These are phyloP conservation scores for Amoebophrya sp. DNA, from an alignment of 169 alveolate species.

Conservation along the genomic window DNA sequence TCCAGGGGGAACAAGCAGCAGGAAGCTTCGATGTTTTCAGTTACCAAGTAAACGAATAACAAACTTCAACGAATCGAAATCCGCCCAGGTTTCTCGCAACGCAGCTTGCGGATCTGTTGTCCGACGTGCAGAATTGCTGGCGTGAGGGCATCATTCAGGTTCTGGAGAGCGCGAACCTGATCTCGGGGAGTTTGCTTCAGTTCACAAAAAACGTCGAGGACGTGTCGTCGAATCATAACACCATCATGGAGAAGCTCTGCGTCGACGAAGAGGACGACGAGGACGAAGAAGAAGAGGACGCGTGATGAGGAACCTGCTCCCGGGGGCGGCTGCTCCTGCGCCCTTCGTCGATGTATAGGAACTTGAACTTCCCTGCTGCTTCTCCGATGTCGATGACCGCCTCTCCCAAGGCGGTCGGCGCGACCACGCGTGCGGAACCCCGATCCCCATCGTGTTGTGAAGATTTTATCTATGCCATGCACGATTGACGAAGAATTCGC, in stretches of 20 bases:
- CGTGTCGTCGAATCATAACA: neutral
- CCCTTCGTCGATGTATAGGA: no score
- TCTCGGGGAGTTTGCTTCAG: neutral
- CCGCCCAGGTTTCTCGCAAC: neutral
- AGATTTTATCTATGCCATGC: no score
- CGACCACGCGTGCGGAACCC: no score
- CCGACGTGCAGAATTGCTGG: constrained; percentile 1
- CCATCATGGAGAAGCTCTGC: neutral
- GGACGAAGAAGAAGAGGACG: neutral
- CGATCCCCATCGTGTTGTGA: no score
- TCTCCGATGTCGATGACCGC: no score
- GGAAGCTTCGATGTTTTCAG: neutral
- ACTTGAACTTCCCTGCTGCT: no score
- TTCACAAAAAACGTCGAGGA: neutral
- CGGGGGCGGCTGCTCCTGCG: no score
- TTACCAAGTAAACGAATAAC: neutral
- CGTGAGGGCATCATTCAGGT: neutral
- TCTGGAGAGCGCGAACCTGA: neutral
- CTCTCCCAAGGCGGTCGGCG: no score
- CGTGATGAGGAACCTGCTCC: no score
- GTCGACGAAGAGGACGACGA: neutral
- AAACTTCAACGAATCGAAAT: neutral
- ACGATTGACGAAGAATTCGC: no score
- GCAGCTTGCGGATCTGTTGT: neutral
- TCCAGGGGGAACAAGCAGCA: no score